Percentiles rank a stretch among this genome's conserved stretches.
These are phyloP conservation scores for Nakazawaea molendinolei DNA, from an alignment of 805 yeast genomes.

Conservation along the genomic window DNA sequence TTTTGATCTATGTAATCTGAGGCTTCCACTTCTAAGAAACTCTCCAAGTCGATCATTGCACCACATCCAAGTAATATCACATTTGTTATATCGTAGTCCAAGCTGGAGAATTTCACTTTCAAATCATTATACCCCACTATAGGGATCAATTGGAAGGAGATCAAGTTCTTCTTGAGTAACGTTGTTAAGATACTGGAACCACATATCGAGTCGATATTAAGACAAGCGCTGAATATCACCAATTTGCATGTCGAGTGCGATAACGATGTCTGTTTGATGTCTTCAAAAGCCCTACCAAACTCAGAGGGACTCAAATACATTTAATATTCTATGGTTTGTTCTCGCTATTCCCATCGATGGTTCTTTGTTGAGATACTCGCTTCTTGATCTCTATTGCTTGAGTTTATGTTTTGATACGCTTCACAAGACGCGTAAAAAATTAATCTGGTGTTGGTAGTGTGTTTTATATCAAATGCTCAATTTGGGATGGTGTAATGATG, in stretches of 20 bases:
- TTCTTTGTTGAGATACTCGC: too few relatives aligned
- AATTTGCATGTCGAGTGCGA: constrained; percentile 91
- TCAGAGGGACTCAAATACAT: constrained; percentile 76
- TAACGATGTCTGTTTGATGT: constrained; percentile 62
- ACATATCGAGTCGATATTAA: constrained; percentile 88
- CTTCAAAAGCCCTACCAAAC: constrained; percentile 61
- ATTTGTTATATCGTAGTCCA: constrained; percentile 72
- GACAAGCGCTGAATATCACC: constrained; percentile 82
- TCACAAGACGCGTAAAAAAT: too few relatives aligned
- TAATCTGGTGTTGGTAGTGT: too few relatives aligned
- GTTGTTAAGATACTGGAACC: constrained; percentile 71
- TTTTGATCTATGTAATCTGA: constrained; percentile 38
- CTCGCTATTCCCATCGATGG: too few relatives aligned
- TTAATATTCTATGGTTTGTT: too few relatives aligned
- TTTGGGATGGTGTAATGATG: too few relatives aligned
- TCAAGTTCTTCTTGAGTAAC: constrained; percentile 69
- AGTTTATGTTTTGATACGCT: too few relatives aligned
- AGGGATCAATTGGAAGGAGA: constrained; percentile 85
- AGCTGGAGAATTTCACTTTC: constrained; percentile 47
- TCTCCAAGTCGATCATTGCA: constrained; percentile 79
- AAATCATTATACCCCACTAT: constrained; percentile 88
- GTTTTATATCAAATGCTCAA: too few relatives aligned
- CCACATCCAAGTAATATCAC: constrained; percentile 89
- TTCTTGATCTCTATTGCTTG: too few relatives aligned
- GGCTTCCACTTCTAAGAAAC: constrained; percentile 58